Evolutionary conservation across 148 eudicot species (phyloP), one percentile per base, ranked within the genome.

Genomic region (Hydrangea macrophylla): DNA sequence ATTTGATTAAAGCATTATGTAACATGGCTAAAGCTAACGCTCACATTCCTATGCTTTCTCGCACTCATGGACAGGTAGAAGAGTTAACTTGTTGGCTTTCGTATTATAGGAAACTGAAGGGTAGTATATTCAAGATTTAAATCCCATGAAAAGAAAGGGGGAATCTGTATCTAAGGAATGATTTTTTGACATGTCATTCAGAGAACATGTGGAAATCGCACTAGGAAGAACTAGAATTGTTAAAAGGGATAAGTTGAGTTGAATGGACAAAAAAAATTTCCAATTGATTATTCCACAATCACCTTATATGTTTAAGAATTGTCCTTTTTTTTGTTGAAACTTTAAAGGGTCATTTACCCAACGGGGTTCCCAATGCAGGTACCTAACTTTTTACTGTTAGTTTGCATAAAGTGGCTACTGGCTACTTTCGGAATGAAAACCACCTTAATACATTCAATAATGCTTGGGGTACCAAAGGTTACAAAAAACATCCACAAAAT

Each of bases 51-150:
- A 94, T 94, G 96, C 86, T 94, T 66, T 94, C 98, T 79, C 96
- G 96, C 71, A 94, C 98, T 64, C 98, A 94, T 80, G 98, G 98
- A 58, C 98, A 90, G 92, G 97, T 88, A 82, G 42, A 36, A 30
- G 18, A 55, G 22, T 27, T 6, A 27, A 13, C 45, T 48, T 48
- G n/a, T 18, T 0, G 5, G 53, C 39, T 48, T 20, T 18, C n/a
- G 53, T 48, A n/a, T 18, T 48, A 48, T n/a, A 18, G 53, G 53
- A 20, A 17, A 48, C 53, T 48, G 53, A 48, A 48, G 51, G 51
- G 51, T 2, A 44, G 18, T 44, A 44, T 12, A 18, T 1, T 39
- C 12, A 9, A 39, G 44, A 15, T 39, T 39, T 2, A 7, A 3
- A 39, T 1, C 44, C 44, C 11, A 18, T 8, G 15, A 42, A 48